These are phyloP conservation scores for Microglena sp. DNA, from an alignment of 139 green algal species.

Conservation along the genomic window DNA sequence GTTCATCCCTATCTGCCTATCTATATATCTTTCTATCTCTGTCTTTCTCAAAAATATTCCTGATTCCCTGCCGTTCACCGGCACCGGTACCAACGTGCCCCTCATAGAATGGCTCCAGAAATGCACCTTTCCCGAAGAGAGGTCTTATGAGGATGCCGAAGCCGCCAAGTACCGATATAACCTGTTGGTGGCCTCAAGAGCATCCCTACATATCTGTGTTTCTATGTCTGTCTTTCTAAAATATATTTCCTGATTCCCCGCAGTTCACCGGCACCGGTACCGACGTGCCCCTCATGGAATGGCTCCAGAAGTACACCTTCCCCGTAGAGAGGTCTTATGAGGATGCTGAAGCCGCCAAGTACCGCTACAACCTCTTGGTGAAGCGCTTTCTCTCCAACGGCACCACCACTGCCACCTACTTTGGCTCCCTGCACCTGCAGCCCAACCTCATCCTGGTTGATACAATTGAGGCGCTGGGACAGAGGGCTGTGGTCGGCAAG, in stretches of 20 bases:
- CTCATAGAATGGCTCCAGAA: conserved; percentile 42
- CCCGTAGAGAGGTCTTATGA: conserved; percentile 20
- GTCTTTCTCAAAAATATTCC: too few species aligned
- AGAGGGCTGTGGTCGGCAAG: conserved; percentile 55
- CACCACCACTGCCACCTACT: conserved; percentile 27
- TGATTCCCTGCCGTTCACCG: too few species aligned
- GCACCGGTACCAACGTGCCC: conserved; percentile 26
- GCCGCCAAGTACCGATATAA: conserved; percentile 26
- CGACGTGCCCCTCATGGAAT: conserved; percentile 32
- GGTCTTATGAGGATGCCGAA: conserved; percentile 22
- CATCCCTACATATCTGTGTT: too few species aligned
- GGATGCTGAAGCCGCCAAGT: conserved; percentile 15
- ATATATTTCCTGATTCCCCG: too few species aligned
- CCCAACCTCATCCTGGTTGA: conserved; percentile 39
- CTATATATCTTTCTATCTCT: too few species aligned
- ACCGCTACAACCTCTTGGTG: conserved; percentile 22
- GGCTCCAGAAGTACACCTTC: conserved; percentile 34
- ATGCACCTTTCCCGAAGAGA: conserved; percentile 37
- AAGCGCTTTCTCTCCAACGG: conserved; percentile 29
- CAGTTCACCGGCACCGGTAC: conserved; percentile 32
- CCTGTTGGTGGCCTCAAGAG: too few species aligned
- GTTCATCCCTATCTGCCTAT: too few species aligned
- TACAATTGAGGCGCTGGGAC: conserved; percentile 27
- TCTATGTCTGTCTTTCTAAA: too few species aligned
- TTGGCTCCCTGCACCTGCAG: conserved; percentile 31